A percentile compares a stretch with the other conserved stretches of the same genome.
Evolutionary conservation across 805 yeast genomes (phyloP).

Genomic region (Saturnispora halmiae): DNA sequence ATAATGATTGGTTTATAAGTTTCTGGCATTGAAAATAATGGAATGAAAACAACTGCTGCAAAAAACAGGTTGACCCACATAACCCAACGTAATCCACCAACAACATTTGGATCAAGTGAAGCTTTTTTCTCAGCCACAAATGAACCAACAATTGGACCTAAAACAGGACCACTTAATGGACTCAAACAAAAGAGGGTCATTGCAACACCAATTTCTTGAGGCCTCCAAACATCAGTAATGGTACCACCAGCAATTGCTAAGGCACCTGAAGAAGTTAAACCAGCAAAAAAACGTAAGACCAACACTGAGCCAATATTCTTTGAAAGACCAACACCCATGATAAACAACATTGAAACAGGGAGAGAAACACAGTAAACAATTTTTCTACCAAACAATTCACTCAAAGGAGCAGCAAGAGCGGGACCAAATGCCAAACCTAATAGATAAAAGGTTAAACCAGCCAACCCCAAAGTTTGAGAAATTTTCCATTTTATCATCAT

Average conservation of each 20-base stretch:
- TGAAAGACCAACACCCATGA: conserved; percentile 65
- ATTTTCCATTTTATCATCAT: conserved; percentile 39
- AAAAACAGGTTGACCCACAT: conserved; percentile 66
- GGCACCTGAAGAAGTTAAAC: conserved; percentile 72
- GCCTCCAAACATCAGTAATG: conserved; percentile 65
- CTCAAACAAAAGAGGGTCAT: conserved; percentile 71
- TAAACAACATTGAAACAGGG: conserved; percentile 61
- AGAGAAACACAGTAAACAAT: conserved; percentile 49
- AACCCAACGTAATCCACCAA: conserved; percentile 58
- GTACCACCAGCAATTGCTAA: conserved; percentile 83
- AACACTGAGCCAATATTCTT: conserved; percentile 51
- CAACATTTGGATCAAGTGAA: conserved; percentile 12
- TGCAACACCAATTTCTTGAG: conserved; percentile 59
- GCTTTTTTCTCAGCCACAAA: conserved; percentile 49
- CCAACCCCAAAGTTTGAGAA: conserved; percentile 50
- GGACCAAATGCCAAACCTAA: conserved; percentile 69
- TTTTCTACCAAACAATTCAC: conserved; percentile 62
- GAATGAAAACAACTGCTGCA: conserved; percentile 46
- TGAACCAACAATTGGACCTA: conserved; percentile 70
- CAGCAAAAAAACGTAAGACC: conserved; percentile 65
- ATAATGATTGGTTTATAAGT: conserved; percentile 66
- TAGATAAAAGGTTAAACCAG: conserved; percentile 63
- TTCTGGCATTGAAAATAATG: conserved; percentile 45
- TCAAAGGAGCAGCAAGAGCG: conserved; percentile 60
- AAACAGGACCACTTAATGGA: conserved; percentile 72